Percentiles rank a stretch among this genome's conserved stretches.
Evolutionary conservation across 1,284 basidiomycete genomes (phyloP).

Genomic region (Leccinum solheimii): DNA sequence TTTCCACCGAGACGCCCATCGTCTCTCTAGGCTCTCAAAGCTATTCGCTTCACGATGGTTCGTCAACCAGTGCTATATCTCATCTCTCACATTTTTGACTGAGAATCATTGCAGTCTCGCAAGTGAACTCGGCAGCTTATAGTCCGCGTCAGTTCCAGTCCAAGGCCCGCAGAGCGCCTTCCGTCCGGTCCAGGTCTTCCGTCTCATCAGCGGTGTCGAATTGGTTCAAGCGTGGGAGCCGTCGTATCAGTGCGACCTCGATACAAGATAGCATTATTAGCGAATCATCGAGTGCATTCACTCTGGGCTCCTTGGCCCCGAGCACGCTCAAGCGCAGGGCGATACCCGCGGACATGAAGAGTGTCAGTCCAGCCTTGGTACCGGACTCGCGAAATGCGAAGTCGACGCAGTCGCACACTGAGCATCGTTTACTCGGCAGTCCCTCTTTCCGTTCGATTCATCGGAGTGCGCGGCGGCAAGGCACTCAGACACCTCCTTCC

Average conservation of each 20-base stretch:
- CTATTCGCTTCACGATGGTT: conserved; percentile 20
- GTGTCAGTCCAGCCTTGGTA: conserved; percentile 9
- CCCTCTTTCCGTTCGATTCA: conserved; percentile 26
- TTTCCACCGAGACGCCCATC: conserved; percentile 61
- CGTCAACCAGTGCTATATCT: neutral
- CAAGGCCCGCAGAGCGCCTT: conserved; percentile 53
- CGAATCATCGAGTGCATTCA: conserved; percentile 52
- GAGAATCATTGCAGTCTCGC: conserved; percentile 21
- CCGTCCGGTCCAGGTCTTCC: conserved; percentile 60
- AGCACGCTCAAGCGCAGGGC: conserved; percentile 42
- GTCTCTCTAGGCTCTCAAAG: conserved; percentile 46
- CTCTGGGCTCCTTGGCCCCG: conserved; percentile 46
- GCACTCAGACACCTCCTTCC: conserved; percentile 29
- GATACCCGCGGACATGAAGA: conserved; percentile 23
- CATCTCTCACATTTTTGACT: conserved; percentile 2
- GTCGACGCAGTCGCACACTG: conserved; percentile 18
- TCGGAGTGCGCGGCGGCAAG: conserved; percentile 29
- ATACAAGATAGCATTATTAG: conserved; percentile 29
- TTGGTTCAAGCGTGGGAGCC: conserved; percentile 55
- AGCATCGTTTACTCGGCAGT: conserved; percentile 22
- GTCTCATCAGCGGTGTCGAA: conserved; percentile 59
- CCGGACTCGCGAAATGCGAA: conserved; percentile 11
- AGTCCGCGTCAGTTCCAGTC: conserved; percentile 53
- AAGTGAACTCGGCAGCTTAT: conserved; percentile 36
- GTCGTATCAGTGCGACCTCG: conserved; percentile 46